These are phyloP conservation scores for Ricinus communis DNA, from an alignment of 345 rosid species.

Conservation along the genomic window DNA sequence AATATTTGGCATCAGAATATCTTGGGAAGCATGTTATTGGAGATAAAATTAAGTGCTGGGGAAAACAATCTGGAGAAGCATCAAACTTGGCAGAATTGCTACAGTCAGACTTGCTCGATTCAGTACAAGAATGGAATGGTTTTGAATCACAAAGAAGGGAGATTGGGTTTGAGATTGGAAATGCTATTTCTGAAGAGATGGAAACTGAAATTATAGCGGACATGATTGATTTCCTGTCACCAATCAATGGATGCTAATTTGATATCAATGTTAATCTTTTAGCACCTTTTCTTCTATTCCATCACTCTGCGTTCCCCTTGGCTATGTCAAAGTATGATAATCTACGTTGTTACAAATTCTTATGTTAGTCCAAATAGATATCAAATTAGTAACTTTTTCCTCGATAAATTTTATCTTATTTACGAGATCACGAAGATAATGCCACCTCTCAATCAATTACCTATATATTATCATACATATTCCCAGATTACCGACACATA, in stretches of 20 bases:
- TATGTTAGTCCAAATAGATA: not conserved
- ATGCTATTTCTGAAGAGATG: slow-evolving; percentile 43
- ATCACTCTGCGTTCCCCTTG: not conserved
- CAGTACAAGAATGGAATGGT: slow-evolving; percentile 38
- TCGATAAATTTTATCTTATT: not conserved
- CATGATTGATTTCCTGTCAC: slow-evolving; percentile 12
- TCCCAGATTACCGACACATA: too few species aligned
- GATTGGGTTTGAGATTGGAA: slow-evolving; percentile 36
- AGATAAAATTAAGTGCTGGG: slow-evolving; percentile 35
- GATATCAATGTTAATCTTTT: not conserved
- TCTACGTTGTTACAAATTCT: not conserved
- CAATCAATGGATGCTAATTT: not conserved
- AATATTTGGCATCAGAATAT: slow-evolving; percentile 27
- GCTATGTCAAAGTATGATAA: not conserved
- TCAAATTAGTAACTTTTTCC: not conserved
- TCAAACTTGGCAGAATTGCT: slow-evolving; percentile 22
- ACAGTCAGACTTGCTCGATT: slow-evolving; percentile 27
- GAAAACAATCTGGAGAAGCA: slow-evolving; percentile 26
- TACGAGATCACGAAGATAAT: not conserved
- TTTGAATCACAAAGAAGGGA: slow-evolving; percentile 23
- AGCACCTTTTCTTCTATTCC: not conserved
- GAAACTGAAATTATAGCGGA: slow-evolving; percentile 31
- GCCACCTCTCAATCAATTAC: not conserved
- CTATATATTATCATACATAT: too few species aligned
- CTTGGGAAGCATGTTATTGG: slow-evolving; percentile 31